phyloP scores from a whole-genome alignment of 164 flowering plant species.

The Pachysandra terminalis region DNA sequence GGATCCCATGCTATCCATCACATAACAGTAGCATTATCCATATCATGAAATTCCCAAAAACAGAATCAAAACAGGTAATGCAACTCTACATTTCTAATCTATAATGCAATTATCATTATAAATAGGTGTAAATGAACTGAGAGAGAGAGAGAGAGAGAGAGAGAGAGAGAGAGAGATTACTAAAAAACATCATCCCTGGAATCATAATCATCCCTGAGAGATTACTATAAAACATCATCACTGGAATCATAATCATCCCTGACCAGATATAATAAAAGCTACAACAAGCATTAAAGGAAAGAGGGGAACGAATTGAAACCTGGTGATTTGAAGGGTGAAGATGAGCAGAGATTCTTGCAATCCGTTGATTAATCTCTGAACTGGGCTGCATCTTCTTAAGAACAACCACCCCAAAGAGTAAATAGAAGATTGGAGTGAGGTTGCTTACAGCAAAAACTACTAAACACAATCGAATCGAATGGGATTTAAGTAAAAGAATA shows the following conservation, averaged over 20 bases:
- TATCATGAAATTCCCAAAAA: not conserved
- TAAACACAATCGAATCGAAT: not conserved
- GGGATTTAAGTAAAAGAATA: not conserved
- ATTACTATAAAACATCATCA: too few species aligned
- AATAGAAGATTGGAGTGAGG: not conserved
- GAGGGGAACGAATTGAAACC: conserved; percentile 16
- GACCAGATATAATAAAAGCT: not conserved
- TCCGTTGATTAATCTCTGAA: conserved; percentile 28
- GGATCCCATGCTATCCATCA: too few species aligned
- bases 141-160: too few species aligned
- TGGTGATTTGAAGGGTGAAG: conserved; percentile 35
- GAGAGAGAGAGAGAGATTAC: too few species aligned
- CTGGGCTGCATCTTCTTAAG: not conserved
- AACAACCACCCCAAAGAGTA: not conserved
- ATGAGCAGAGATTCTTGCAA: conserved; percentile 43
- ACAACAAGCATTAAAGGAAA: not conserved
- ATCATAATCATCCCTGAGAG: not conserved
- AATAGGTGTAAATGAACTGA: too few species aligned
- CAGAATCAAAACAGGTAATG: too few species aligned
- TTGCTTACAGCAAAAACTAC: not conserved
- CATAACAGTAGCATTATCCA: not conserved
- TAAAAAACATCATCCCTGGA: too few species aligned
- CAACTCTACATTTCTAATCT: too few species aligned
- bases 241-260: not conserved
- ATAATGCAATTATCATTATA: too few species aligned